Evolutionary conservation across 257 asterid genomes (phyloP).

Genomic region (Nicotiana tabacum): DNA sequence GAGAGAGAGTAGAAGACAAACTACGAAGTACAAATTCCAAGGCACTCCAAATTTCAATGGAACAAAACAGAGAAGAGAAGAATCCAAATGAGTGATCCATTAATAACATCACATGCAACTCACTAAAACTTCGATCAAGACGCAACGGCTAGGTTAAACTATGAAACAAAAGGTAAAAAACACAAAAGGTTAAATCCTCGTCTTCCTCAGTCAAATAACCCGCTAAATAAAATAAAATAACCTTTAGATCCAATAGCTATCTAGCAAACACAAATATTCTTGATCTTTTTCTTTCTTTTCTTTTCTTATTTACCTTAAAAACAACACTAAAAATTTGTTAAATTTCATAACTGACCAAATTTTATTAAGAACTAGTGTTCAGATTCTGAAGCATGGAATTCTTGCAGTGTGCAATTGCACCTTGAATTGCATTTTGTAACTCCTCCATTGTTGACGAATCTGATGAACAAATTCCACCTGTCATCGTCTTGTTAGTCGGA

Average conservation of each 20-base stretch:
- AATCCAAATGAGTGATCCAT: slow-evolving; percentile 28
- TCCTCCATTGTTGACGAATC: slow-evolving; percentile 82
- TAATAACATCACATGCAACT: slow-evolving; percentile 28
- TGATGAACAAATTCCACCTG: slow-evolving; percentile 9
- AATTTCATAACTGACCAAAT: slow-evolving; percentile 34
- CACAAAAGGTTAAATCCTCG: slow-evolving; percentile 9
- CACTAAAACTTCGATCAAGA: neutral
- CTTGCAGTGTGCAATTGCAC: slow-evolving; percentile 90
- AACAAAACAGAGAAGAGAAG: slow-evolving; percentile 8
- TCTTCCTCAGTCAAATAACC: slow-evolving; percentile 18
- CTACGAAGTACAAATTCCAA: neutral
- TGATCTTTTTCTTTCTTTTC: neutral
- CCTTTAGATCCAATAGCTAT: slow-evolving; percentile 21
- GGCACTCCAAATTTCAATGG: slow-evolving; percentile 5
- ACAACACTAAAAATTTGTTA: neutral
- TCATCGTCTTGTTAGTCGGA: slow-evolving; percentile 19
- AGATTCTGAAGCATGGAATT: slow-evolving; percentile 51
- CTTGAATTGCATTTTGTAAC: slow-evolving; percentile 79
- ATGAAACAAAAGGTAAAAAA: neutral
- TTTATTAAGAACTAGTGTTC: neutral
- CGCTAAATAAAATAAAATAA: neutral
- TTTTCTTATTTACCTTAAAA: slow-evolving; percentile 3
- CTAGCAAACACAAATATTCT: neutral
- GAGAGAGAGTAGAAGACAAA: neutral
- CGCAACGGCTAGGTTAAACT: slow-evolving; percentile 10